These are phyloP conservation scores for Pholiota adiposa DNA, from an alignment of 1,284 basidiomycete species.

Conservation along the genomic window DNA sequence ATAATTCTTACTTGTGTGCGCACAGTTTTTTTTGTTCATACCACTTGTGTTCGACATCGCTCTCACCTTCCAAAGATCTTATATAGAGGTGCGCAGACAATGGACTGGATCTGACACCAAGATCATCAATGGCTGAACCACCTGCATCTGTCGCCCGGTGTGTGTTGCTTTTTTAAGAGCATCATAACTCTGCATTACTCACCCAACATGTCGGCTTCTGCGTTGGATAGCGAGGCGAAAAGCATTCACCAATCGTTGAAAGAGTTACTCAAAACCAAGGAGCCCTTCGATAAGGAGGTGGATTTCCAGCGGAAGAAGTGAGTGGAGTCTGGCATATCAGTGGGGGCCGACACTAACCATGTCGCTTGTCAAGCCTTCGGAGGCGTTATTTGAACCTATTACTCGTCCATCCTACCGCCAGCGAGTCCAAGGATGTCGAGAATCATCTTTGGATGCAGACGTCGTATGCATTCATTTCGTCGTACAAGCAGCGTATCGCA, in stretches of 20 bases:
- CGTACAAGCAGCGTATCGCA: conserved; percentile 80
- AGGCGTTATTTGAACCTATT: conserved; percentile 77
- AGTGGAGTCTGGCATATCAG: conserved; percentile 31
- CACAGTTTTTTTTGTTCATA: conserved; percentile 11
- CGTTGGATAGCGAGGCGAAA: conserved; percentile 65
- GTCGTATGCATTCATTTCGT: conserved; percentile 83
- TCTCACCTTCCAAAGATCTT: conserved; percentile 14
- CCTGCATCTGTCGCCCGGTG: conserved; percentile 45
- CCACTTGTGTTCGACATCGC: conserved; percentile 9
- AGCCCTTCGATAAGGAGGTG: conserved; percentile 83
- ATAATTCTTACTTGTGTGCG: conserved; percentile 4
- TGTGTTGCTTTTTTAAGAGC: conserved; percentile 22
- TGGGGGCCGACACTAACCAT: conserved; percentile 7
- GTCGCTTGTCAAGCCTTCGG: conserved; percentile 59
- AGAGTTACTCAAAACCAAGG: conserved; percentile 68
- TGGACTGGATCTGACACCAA: conserved; percentile 29
- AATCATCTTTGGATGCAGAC: conserved; percentile 92
- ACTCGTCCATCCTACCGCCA: conserved; percentile 73
- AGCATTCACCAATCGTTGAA: conserved; percentile 69
- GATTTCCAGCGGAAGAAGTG: conserved; percentile 86
- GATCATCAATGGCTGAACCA: conserved; percentile 40
- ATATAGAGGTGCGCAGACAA: conserved; percentile 20
- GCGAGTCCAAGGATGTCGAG: conserved; percentile 82
- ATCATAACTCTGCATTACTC: conserved; percentile 21
- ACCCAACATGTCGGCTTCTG: conserved; percentile 18